A percentile compares a stretch with the other conserved stretches of the same genome.
These are phyloP conservation scores for Boeremia lycopersici DNA, from an alignment of 2,329 filamentous ascomycete genomes.

Conservation along the genomic window DNA sequence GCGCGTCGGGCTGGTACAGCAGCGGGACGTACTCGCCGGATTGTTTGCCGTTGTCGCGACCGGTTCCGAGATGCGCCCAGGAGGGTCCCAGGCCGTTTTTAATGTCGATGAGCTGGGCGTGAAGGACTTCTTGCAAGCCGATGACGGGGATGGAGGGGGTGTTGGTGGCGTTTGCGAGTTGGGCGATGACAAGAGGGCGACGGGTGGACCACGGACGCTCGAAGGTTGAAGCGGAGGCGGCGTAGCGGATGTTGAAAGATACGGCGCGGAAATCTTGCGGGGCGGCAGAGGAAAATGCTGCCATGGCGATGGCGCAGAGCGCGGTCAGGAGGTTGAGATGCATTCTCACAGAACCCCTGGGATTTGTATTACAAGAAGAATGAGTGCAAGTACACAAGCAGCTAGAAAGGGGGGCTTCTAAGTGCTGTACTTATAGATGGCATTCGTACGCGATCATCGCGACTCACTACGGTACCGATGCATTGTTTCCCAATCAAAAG, in stretches of 20 bases:
- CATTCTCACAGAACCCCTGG: not conserved
- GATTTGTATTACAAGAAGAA: not conserved
- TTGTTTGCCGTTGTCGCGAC: constrained; percentile 66
- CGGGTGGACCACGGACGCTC: constrained; percentile 66
- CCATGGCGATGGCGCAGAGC: not conserved
- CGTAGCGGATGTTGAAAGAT: constrained; percentile 70
- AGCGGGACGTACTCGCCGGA: constrained; percentile 80
- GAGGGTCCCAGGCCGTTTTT: constrained; percentile 50
- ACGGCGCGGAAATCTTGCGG: constrained; percentile 51
- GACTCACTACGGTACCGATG: too few relatives aligned
- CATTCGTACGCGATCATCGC: too few relatives aligned
- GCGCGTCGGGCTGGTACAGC: constrained; percentile 68
- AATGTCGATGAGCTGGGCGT: constrained; percentile 66
- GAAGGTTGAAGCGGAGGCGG: constrained; percentile 53
- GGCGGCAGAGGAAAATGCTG: not conserved
- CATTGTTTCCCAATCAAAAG: too few relatives aligned
- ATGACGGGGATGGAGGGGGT: constrained; percentile 60
- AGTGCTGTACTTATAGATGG: too few relatives aligned
- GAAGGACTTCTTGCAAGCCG: constrained; percentile 71
- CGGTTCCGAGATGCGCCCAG: constrained; percentile 68
- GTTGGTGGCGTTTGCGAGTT: constrained; percentile 56
- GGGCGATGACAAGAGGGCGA: constrained; percentile 56
- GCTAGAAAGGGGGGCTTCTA: too few relatives aligned
- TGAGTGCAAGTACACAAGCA: not conserved
- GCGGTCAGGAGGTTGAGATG: not conserved